phyloP scores from a whole-genome alignment of 2,329 filamentous ascomycete genomes.

The Phialophora expanda region DNA sequence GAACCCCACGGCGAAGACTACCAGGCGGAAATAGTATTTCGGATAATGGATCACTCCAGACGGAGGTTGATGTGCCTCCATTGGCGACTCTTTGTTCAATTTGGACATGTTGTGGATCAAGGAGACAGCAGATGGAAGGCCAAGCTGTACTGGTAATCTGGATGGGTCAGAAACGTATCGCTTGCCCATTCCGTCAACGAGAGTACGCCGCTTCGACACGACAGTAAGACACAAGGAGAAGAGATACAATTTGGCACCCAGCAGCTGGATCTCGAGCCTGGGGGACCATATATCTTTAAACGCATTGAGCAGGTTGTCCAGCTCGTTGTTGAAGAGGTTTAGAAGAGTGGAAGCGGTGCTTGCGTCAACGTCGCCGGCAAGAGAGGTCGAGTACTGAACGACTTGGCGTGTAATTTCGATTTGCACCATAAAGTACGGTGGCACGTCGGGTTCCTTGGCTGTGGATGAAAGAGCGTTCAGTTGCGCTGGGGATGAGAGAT shows the following conservation, averaged over 20 bases:
- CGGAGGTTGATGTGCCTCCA: not conserved
- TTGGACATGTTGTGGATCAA: conserved; percentile 19
- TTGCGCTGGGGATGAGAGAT: conserved; percentile 19
- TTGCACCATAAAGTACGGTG: conserved; percentile 15
- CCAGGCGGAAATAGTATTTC: conserved; percentile 16
- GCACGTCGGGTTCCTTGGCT: conserved; percentile 17
- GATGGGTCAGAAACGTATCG: conserved; percentile 6
- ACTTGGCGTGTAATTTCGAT: conserved; percentile 24
- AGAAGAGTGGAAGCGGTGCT: conserved; percentile 12
- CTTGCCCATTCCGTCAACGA: not conserved
- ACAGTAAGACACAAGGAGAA: conserved; percentile 17
- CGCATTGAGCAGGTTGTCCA: conserved; percentile 12
- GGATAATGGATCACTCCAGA: conserved; percentile 17
- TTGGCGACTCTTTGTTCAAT: conserved; percentile 2
- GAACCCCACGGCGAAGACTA: conserved; percentile 22
- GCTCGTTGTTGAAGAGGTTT: conserved; percentile 23
- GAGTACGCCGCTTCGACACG: not conserved
- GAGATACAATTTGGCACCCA: conserved; percentile 22
- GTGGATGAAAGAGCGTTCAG: conserved; percentile 13
- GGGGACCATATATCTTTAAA: conserved; percentile 8
- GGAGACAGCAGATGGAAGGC: conserved; percentile 17
- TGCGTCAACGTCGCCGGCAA: conserved; percentile 20
- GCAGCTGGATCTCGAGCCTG: conserved; percentile 20
- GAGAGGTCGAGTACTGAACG: conserved; percentile 19
- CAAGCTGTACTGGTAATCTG: conserved; percentile 9